Evolutionary conservation across 2,329 filamentous ascomycete species (phyloP), one percentile per base, ranked within the genome.

Genomic region (Aspergillus transmontanensis): DNA sequence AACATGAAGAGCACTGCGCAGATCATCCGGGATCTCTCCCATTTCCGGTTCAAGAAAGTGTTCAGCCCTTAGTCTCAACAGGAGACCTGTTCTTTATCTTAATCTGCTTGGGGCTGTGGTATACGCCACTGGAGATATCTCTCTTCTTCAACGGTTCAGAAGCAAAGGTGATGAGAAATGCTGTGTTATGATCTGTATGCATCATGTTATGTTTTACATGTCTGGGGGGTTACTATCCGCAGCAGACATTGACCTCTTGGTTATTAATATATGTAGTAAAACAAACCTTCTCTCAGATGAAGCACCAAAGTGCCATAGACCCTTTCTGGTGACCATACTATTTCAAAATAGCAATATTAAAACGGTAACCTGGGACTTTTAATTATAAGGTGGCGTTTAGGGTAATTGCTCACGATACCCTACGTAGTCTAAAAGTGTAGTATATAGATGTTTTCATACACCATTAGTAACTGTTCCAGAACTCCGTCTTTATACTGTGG

Each of bases 1-100:
- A 90, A 90, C 70, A 16, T 80, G 26, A 76, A 74, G 63, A 82
- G 79, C 67, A 79, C 79, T 3, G 77, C 74, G 63, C 72, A 80
- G 67, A 80, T 82, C 5, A 79, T 82, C 6, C 74, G 73, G 32
- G 83, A 85, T 68, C 62, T 85, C 57, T 66, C 76, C 26, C 73
- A 73, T 26, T 77, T 81, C 60, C 76, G 82, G 41, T 78, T 82
- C 60, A 77, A 76, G 66, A 84, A 83, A 77, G 82, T 84, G 1
- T 84, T 84, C 61, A 65, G 68, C 16, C 76, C 76, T 11, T 71
- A 68, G 59, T 57, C 16, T 39, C 34, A 4, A 11, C 23, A 30
- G 14, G 46, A 10, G 39, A 28, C 26, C 26, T 55, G 14, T 53
- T 34, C 12, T 7, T 54, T 54, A 26, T 26, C 41, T 41, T 48